These are phyloP conservation scores for Pueraria montana DNA, from an alignment of 306 rosid species.

Conservation along the genomic window DNA sequence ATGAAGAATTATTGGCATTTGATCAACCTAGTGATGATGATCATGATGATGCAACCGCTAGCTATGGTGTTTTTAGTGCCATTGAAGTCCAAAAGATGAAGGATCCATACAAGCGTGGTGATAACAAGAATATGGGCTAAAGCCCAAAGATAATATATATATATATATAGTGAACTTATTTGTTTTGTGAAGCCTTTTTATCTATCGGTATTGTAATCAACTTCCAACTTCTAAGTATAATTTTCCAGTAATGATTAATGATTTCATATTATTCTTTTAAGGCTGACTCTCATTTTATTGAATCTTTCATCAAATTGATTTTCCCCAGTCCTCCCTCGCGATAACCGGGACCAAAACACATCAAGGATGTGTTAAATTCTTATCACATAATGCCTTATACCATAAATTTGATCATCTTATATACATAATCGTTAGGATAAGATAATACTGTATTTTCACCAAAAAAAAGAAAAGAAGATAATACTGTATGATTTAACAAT, in stretches of 20 bases:
- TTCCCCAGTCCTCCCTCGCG: neutral
- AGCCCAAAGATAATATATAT: neutral
- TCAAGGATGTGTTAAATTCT: constrained; percentile 5
- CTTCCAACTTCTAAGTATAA: constrained; percentile 24
- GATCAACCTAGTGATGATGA: constrained; percentile 64
- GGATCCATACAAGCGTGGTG: constrained; percentile 48
- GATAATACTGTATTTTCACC: too few species aligned
- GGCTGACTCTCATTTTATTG: neutral
- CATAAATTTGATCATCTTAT: neutral
- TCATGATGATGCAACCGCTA: constrained; percentile 56
- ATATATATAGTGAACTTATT: constrained; percentile 5
- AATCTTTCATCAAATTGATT: neutral
- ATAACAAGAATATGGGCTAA: constrained; percentile 37
- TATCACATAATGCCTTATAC: neutral
- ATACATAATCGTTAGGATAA: too few species aligned
- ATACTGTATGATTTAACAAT: neutral
- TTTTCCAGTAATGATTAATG: constrained; percentile 33
- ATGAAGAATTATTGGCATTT: constrained; percentile 59
- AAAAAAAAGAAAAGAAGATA: too few species aligned
- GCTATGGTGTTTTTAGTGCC: constrained; percentile 86
- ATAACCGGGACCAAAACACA: too few species aligned
- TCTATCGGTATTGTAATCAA: constrained; percentile 21
- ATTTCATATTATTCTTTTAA: constrained; percentile 37
- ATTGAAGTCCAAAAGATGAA: constrained; percentile 67
- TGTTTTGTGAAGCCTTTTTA: constrained; percentile 34